These are phyloP conservation scores for Hymenotorrendiella dingleyae DNA, from an alignment of 2,329 filamentous ascomycete species.

Conservation along the genomic window DNA sequence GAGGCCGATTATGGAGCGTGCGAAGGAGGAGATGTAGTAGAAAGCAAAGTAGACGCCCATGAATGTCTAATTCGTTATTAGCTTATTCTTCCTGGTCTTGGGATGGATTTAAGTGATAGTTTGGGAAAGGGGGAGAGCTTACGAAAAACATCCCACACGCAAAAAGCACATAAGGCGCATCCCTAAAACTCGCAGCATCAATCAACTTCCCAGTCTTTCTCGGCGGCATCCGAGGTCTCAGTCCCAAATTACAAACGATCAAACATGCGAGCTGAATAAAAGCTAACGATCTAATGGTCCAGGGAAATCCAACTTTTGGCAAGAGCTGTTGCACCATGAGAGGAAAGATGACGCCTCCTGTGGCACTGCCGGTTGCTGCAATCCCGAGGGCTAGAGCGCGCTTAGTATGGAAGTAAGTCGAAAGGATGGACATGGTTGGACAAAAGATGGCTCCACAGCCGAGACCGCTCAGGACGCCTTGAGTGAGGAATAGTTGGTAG, in stretches of 20 bases:
- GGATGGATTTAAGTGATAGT: background rate
- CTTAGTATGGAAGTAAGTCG: conserved; percentile 18
- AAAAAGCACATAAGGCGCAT: conserved; percentile 37
- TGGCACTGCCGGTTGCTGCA: conserved; percentile 29
- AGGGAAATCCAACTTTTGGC: conserved; percentile 31
- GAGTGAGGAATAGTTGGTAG: conserved; percentile 36
- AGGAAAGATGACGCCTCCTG: conserved; percentile 38
- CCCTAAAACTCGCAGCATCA: conserved; percentile 37
- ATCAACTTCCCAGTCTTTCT: conserved; percentile 35
- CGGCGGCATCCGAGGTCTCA: conserved; percentile 14
- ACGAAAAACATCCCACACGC: conserved; percentile 5
- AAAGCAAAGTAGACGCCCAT: conserved; percentile 28
- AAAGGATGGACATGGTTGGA: conserved; percentile 31
- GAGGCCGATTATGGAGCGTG: conserved; percentile 30
- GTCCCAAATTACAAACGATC: background rate
- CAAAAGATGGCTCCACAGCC: conserved; percentile 35
- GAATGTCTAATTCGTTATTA: conserved; percentile 13
- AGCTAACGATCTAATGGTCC: conserved; percentile 38
- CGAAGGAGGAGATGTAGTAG: conserved; percentile 31
- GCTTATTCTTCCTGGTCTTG: conserved; percentile 24
- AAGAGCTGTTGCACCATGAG: conserved; percentile 34
- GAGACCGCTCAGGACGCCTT: conserved; percentile 35
- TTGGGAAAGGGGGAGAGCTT: background rate
- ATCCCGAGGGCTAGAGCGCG: conserved; percentile 29
- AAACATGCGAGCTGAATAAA: conserved; percentile 30